Base-by-base conservation (phyloP, 2,329 filamentous ascomycete genomes). In the Zymoseptoria pseudotritici region DNA sequence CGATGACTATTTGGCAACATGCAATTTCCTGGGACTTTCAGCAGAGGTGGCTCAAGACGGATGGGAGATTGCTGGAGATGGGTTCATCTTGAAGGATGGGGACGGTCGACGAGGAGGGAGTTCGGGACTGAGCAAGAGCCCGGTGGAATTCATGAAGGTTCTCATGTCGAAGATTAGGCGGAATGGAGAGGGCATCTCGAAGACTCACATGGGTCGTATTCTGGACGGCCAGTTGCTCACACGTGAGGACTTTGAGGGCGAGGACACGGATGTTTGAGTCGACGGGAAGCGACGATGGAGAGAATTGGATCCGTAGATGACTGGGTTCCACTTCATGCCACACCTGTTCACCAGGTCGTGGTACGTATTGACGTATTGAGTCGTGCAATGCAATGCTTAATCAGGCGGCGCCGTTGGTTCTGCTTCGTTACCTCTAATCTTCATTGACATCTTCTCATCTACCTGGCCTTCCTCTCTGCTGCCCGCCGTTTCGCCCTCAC, bases 1-100 rank as follows among this genome's bases (percentile, higher is more conserved):
- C 52, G 60, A 73, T 0, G 80, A 88, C 57, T 91, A 90, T 63
- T 8, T 58, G 10, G 58, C 50, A 8, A 55, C 54, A 24, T 60
- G 61, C 61, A 53, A 53, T 24, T 60, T 64, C 22, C 53, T 64
- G 1, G 58, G 61, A 56, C 69, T 64, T 52, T 58, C 63, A 1
- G 22, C 59, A 17, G 56, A 58, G 24, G 59, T 59, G 52, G 55
- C 53, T 4, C 19, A 58, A 20, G 42, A 54, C 10, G 63, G 61
- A n/a, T 68, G 63, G 65, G 26, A 61, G n/a, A 31, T 68, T 8
- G 60, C 55, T 2, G 57, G 58, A 2, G 64, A 70, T 52, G 68
- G 66, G 1, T 71, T 67, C 55, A 67, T 70, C 24, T 29, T 62
- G 11, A 22, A 51, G 2, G 65, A 66, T 50, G 68, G 66, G 0